phyloP scores from a whole-genome alignment of 495 filamentous ascomycete species.

The Lichina pygmaea region DNA sequence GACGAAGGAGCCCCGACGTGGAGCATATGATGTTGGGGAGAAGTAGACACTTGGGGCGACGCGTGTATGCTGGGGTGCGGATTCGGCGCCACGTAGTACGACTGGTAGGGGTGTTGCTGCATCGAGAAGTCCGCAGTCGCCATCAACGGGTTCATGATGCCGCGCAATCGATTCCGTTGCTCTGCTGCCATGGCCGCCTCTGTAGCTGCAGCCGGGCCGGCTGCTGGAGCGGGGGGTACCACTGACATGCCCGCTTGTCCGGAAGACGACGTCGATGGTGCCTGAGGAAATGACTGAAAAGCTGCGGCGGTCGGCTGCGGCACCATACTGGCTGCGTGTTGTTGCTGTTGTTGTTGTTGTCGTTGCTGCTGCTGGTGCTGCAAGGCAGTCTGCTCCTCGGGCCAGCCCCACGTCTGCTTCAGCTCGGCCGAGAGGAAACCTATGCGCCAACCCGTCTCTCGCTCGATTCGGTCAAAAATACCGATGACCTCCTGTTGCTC shows the following conservation, averaged over 20 bases:
- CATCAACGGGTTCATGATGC: conserved; percentile 36
- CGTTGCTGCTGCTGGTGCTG: conserved; percentile 7
- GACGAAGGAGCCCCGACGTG: too few species aligned
- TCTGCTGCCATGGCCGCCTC: conserved; percentile 9
- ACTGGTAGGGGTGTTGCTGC: conserved; percentile 52
- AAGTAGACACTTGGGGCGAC: too few species aligned
- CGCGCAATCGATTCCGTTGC: conserved; percentile 4
- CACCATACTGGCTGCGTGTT: background rate
- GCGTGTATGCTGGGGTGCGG: conserved; percentile 4
- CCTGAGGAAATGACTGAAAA: conserved; percentile 4
- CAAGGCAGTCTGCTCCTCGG: conserved; percentile 13
- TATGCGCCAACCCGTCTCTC: conserved; percentile 54
- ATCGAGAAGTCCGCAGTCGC: conserved; percentile 41
- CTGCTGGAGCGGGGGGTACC: conserved; percentile 8
- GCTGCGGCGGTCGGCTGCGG: background rate
- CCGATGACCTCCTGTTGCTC: conserved; percentile 67
- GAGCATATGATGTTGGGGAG: too few species aligned
- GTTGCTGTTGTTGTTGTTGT: conserved; percentile 7
- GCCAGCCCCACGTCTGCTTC: conserved; percentile 56
- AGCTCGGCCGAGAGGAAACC: conserved; percentile 40
- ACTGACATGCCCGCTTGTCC: conserved; percentile 5
- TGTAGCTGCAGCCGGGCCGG: conserved; percentile 5
- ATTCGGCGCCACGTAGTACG: conserved; percentile 25
- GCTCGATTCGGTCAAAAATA: conserved; percentile 48
- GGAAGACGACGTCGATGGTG: background rate